These are phyloP conservation scores for Pouteria glomerata DNA, from an alignment of 148 eudicot genomes.

Conservation along the genomic window DNA sequence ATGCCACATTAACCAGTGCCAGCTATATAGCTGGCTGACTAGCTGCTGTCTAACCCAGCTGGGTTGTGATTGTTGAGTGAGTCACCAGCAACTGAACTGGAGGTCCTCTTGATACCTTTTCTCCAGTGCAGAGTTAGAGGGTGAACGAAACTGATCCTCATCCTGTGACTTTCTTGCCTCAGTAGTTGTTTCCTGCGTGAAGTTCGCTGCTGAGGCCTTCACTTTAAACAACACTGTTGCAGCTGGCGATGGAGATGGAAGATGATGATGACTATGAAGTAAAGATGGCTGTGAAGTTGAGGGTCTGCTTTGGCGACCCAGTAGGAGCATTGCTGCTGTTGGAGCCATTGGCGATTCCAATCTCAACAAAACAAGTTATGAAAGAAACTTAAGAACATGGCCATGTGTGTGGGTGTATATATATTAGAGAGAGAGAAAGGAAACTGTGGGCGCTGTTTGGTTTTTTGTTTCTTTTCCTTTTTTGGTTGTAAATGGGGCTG, in stretches of 20 bases:
- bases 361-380: neutral
- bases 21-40: too few species aligned
- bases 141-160: too few species aligned
- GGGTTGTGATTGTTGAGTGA: too few species aligned
- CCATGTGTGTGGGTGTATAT: neutral
- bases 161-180: too few species aligned
- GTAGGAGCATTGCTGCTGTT: slow-evolving; percentile 35
- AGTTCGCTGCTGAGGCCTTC: slow-evolving; percentile 5
- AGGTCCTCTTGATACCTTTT: slow-evolving; percentile 3
- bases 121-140: neutral
- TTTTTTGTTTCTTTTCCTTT: neutral
- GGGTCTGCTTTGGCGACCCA: slow-evolving; percentile 8
- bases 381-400: neutral
- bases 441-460: slow-evolving; percentile 6
- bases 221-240: neutral
- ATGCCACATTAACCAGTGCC: too few species aligned
- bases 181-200: too few species aligned
- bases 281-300: neutral
- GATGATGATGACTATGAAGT: neutral
- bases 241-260: neutral
- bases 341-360: slow-evolving; percentile 22
- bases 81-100: slow-evolving; percentile 11
- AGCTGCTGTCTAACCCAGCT: too few species aligned
- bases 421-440: neutral
- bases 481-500: too few species aligned